Evolutionary conservation across 257 asterid species (phyloP).

Genomic region (Nicotiana otophora): DNA sequence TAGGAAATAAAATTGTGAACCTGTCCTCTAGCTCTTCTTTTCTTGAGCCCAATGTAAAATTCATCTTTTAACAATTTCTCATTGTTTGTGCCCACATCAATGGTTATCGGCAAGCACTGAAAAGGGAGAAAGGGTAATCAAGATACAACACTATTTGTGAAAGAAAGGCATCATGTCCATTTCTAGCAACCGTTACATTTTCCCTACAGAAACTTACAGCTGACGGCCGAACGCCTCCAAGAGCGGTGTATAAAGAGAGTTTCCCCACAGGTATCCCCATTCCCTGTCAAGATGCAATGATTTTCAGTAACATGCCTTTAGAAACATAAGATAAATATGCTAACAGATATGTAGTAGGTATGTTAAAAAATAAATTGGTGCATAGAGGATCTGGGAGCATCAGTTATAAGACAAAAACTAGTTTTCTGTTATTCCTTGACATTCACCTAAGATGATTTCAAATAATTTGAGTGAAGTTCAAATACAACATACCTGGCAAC

Average conservation of each 20-base stretch:
- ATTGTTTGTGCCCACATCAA: conserved; percentile 78
- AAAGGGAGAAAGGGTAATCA: background rate
- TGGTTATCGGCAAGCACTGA: conserved; percentile 79
- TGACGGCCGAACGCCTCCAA: conserved; percentile 94
- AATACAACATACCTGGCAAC: conserved; percentile 68
- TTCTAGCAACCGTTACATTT: background rate
- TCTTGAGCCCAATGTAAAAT: conserved; percentile 66
- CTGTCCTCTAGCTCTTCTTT: conserved; percentile 71
- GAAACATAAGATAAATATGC: background rate
- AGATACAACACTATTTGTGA: background rate
- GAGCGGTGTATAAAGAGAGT: conserved; percentile 85
- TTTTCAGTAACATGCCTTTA: conserved; percentile 9
- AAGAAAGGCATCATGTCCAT: background rate
- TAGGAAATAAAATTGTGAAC: conserved; percentile 22
- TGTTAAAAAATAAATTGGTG: background rate
- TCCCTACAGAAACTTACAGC: conserved; percentile 31
- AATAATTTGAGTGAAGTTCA: background rate
- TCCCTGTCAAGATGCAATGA: conserved; percentile 51
- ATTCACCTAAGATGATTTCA: background rate
- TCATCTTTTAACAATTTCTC: conserved; percentile 62
- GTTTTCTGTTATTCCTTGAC: background rate
- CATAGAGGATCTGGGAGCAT: background rate
- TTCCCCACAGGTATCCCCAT: conserved; percentile 98
- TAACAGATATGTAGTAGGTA: background rate
- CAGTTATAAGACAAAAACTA: background rate